Conservation (phyloP, 805 yeast species). For the Clavispora asparagi region DNA sequence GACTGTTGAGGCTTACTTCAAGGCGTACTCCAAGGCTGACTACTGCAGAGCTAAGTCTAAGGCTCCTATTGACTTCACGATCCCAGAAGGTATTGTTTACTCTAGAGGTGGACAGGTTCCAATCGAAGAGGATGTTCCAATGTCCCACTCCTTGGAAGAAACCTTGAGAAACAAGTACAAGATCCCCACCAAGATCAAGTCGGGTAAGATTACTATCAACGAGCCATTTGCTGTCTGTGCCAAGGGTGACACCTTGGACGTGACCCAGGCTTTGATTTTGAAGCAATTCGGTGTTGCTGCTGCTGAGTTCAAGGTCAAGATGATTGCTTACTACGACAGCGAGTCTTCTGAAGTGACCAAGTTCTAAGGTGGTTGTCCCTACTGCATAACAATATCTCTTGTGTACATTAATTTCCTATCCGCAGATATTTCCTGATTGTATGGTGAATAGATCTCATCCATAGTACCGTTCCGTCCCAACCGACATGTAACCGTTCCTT, state of each 20-base stretch:
- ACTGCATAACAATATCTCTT: slow-evolving; percentile 2
- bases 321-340: slow-evolving; percentile 73
- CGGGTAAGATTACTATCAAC: slow-evolving; percentile 78
- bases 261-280: slow-evolving; percentile 83
- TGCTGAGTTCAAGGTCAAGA: slow-evolving; percentile 78
- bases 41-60: slow-evolving; percentile 85
- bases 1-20: slow-evolving; percentile 86
- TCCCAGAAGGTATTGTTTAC: slow-evolving; percentile 88
- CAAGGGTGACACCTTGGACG: slow-evolving; percentile 77
- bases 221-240: slow-evolving; percentile 77
- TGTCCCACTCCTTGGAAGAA: slow-evolving; percentile 94
- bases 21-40: slow-evolving; percentile 71
- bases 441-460: background rate
- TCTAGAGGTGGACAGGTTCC: slow-evolving; percentile 94
- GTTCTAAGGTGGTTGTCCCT: slow-evolving; percentile 6
- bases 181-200: slow-evolving; percentile 84
- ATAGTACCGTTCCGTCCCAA: background rate
- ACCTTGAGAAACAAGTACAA: slow-evolving; percentile 84
- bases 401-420: slow-evolving; percentile 5
- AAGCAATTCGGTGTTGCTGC: slow-evolving; percentile 96
- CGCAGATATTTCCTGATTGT: slow-evolving; percentile 1
- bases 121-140: slow-evolving; percentile 88
- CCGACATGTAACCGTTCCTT: background rate
- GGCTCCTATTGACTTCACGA: slow-evolving; percentile 75
- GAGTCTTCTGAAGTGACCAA: slow-evolving; percentile 37